Evolutionary conservation across 2,329 filamentous ascomycete species (phyloP).

Genomic region (Aspergillus sp.): DNA sequence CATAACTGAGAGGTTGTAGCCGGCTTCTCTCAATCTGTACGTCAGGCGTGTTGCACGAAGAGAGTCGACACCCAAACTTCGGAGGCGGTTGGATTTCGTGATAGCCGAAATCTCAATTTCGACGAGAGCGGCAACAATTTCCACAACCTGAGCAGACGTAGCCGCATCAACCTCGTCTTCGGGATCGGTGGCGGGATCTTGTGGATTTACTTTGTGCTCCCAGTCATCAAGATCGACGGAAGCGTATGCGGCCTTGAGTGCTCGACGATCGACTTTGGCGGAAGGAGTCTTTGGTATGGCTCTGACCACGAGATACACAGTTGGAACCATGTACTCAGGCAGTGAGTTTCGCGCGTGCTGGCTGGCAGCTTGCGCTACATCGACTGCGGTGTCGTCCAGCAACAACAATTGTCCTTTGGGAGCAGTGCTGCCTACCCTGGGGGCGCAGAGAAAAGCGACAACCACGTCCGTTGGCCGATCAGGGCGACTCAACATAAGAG

Average conservation of each 20-base stretch:
- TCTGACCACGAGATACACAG: constrained; percentile 35
- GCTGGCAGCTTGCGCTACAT: constrained; percentile 30
- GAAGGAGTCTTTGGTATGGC: constrained; percentile 36
- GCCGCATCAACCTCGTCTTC: constrained; percentile 3
- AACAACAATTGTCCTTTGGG: constrained; percentile 19
- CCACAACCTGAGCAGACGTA: constrained; percentile 23
- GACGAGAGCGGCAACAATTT: constrained; percentile 29
- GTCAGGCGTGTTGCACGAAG: constrained; percentile 37
- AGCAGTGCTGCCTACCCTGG: constrained; percentile 16
- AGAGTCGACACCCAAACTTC: constrained; percentile 38
- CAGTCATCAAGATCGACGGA: constrained; percentile 32
- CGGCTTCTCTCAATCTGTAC: constrained; percentile 31
- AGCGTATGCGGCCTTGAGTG: constrained; percentile 31
- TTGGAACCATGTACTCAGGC: constrained; percentile 41
- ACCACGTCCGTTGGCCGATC: constrained; percentile 38
- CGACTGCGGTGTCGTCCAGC: constrained; percentile 22
- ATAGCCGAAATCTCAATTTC: constrained; percentile 28
- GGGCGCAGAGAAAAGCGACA: constrained; percentile 41
- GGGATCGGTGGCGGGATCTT: constrained; percentile 8
- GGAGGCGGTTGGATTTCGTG: constrained; percentile 27
- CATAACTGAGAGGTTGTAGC: constrained; percentile 32
- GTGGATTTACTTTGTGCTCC: constrained; percentile 30
- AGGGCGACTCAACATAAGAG: constrained; percentile 34
- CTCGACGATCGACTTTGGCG: constrained; percentile 40
- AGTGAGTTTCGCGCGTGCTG: constrained; percentile 26